These are phyloP conservation scores for Handroanthus guayacan DNA, from an alignment of 257 asterid species.

Conservation along the genomic window DNA sequence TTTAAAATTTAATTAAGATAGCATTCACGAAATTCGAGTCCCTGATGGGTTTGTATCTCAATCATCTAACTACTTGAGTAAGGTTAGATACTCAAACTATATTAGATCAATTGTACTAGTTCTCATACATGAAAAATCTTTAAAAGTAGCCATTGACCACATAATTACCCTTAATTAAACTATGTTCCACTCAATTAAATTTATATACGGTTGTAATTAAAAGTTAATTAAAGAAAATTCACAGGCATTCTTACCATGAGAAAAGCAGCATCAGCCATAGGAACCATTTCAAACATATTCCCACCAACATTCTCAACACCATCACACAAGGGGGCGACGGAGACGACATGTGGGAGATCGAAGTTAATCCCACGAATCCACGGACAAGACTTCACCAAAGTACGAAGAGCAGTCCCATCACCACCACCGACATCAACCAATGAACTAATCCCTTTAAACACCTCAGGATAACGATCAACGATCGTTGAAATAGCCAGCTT, in stretches of 20 bases:
- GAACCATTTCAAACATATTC: conserved; percentile 67
- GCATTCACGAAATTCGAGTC: no score
- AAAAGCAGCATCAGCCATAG: conserved; percentile 68
- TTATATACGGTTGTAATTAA: background rate
- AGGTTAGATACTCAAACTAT: no score
- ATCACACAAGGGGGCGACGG: conserved; percentile 40
- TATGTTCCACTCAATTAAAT: no score
- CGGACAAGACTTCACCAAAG: conserved; percentile 54
- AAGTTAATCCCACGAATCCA: conserved; percentile 62
- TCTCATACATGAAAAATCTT: no score
- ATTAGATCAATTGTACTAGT: no score
- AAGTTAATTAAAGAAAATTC: background rate
- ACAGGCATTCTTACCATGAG: conserved; percentile 51
- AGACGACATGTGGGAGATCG: conserved; percentile 64
- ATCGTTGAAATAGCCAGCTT: conserved; percentile 42
- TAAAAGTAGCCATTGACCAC: no score
- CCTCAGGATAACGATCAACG: conserved; percentile 39
- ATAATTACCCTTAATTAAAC: background rate
- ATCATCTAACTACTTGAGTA: no score
- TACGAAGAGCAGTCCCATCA: conserved; percentile 61
- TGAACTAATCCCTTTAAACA: conserved; percentile 49
- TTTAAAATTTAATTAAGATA: no score
- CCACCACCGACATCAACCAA: conserved; percentile 91
- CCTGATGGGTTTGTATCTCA: no score
- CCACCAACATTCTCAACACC: conserved; percentile 70